These are phyloP conservation scores for Paragyromitra xinjiangensis DNA, from an alignment of 495 filamentous ascomycete genomes.

Conservation along the genomic window DNA sequence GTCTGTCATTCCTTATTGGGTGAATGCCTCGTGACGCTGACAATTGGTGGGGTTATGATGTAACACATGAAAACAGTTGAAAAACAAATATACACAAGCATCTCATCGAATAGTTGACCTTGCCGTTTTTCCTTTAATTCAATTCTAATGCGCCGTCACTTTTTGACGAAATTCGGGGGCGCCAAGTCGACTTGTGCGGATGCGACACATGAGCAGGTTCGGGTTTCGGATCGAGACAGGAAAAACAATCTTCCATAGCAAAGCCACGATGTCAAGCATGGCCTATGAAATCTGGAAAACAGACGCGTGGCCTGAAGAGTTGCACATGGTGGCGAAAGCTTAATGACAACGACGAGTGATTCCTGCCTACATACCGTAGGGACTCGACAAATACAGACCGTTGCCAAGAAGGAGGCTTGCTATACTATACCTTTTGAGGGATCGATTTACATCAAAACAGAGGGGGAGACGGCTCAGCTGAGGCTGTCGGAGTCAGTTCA, in stretches of 20 bases:
- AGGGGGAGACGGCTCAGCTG: too few species aligned
- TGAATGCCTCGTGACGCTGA: not conserved
- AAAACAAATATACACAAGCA: not conserved
- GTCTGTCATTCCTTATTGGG: not conserved
- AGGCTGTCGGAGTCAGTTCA: too few species aligned
- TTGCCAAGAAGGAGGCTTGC: too few species aligned
- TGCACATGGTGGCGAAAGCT: slow-evolving; percentile 26
- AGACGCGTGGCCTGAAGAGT: not conserved
- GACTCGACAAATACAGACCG: too few species aligned
- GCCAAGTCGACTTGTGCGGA: not conserved
- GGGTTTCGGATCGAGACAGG: not conserved
- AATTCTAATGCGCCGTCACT: not conserved
- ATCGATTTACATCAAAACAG: too few species aligned
- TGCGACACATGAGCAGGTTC: not conserved
- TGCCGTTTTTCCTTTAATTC: not conserved
- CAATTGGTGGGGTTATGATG: not conserved
- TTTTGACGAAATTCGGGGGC: not conserved
- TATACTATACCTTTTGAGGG: too few species aligned
- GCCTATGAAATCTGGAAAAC: not conserved
- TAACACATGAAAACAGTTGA: not conserved
- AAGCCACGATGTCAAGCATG: slow-evolving; percentile 8
- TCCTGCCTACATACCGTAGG: too few species aligned
- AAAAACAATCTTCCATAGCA: slow-evolving; percentile 22
- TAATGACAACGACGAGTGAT: not conserved
- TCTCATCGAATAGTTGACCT: not conserved